Percentiles rank a stretch among this genome's conserved stretches.
Evolutionary conservation across 495 filamentous ascomycete species (phyloP).

Genomic region (Neurospora cerealis): DNA sequence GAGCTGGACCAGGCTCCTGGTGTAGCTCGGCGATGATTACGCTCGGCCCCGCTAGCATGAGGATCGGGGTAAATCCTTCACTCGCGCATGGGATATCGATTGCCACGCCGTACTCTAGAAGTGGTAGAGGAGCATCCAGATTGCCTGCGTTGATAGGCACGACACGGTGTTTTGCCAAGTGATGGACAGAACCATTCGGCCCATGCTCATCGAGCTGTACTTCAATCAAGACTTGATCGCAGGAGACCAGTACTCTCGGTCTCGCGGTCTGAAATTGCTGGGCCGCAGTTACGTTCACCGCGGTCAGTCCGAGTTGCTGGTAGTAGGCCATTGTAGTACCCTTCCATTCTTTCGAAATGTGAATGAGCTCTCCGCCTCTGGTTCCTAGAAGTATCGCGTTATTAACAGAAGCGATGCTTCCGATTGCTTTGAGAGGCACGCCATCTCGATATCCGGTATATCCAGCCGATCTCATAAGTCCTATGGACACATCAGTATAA

Average conservation of each 20-base stretch:
- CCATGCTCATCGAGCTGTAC: not conserved
- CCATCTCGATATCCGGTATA: not conserved
- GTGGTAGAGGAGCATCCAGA: slow-evolving; percentile 16
- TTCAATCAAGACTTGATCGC: slow-evolving; percentile 16
- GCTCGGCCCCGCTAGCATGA: slow-evolving; percentile 33
- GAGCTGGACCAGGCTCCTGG: slow-evolving; percentile 35
- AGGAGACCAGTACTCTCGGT: slow-evolving; percentile 17
- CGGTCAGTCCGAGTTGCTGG: slow-evolving; percentile 19
- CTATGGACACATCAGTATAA: slow-evolving; percentile 4
- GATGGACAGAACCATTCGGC: not conserved
- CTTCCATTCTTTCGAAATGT: slow-evolving; percentile 11
- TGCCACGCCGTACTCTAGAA: slow-evolving; percentile 20
- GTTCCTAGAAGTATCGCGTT: slow-evolving; percentile 27
- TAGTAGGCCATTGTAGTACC: slow-evolving; percentile 1
- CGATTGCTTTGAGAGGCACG: slow-evolving; percentile 20
- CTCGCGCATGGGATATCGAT: slow-evolving; percentile 18
- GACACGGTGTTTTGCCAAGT: slow-evolving; percentile 18
- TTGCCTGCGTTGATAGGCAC: slow-evolving; percentile 31
- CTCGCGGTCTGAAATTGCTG: not conserved
- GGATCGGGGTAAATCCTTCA: slow-evolving; percentile 16
- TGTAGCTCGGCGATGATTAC: slow-evolving; percentile 43
- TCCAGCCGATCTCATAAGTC: not conserved
- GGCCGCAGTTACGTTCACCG: slow-evolving; percentile 13
- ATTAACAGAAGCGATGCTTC: slow-evolving; percentile 21
- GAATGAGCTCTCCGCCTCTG: slow-evolving; percentile 34